Percentiles rank a stretch among this genome's conserved stretches.
Evolutionary conservation across 2,329 filamentous ascomycete species (phyloP).

Genomic region (Cordyceps javanica): DNA sequence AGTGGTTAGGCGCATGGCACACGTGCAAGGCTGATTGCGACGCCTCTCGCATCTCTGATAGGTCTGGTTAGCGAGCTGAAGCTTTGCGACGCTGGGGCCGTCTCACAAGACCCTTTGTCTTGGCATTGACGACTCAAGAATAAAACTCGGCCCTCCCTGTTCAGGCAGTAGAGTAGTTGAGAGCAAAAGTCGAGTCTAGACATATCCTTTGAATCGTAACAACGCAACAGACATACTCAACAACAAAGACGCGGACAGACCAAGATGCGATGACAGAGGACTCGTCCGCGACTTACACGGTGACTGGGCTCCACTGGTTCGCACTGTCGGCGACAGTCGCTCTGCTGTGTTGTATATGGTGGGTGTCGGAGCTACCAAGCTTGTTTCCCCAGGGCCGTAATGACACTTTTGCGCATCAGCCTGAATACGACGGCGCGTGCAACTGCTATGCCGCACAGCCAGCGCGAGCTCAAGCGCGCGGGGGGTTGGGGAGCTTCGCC

Average conservation of each 20-base stretch:
- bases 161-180: not conserved
- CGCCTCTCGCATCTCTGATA: slow-evolving; percentile 9
- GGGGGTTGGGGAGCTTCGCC: not conserved
- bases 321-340: not conserved
- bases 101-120: slow-evolving; percentile 1
- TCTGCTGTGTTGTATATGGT: slow-evolving; percentile 3
- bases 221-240: not conserved
- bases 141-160: not conserved
- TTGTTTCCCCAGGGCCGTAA: not conserved
- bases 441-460: not conserved
- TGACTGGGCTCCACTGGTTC: slow-evolving; percentile 1
- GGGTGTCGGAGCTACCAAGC: not conserved
- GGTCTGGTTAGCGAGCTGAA: slow-evolving; percentile 11
- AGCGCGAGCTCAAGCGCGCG: not conserved
- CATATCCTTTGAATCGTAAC: not conserved
- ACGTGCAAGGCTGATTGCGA: slow-evolving; percentile 10
- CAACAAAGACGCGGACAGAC: not conserved
- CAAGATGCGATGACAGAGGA: not conserved
- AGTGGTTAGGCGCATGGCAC: not conserved
- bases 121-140: not conserved
- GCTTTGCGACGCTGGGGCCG: not conserved
- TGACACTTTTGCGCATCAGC: not conserved
- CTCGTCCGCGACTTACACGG: not conserved
- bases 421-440: not conserved
- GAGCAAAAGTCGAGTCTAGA: not conserved